phyloP scores from a whole-genome alignment of 2,329 filamentous ascomycete genomes.

The Sordariomycetes sp. region DNA sequence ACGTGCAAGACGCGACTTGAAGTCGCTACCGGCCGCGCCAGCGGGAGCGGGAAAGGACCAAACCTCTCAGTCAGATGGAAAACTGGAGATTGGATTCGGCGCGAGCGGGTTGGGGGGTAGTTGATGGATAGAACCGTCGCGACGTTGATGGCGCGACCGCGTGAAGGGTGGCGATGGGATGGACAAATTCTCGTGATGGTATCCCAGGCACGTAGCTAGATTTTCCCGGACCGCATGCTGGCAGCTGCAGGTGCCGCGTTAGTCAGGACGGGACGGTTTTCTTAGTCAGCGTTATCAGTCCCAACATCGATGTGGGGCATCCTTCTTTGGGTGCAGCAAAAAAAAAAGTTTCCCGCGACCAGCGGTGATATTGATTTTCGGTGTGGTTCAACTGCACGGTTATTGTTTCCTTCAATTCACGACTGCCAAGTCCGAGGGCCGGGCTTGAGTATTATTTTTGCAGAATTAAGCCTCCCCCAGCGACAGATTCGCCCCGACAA shows the following conservation, averaged over 20 bases:
- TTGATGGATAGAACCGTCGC: slow-evolving; percentile 3
- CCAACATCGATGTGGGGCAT: background rate
- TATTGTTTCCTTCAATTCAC: background rate
- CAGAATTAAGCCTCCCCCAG: background rate
- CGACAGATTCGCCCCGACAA: background rate
- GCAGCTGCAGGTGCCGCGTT: background rate
- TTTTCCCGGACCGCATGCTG: slow-evolving; percentile 1
- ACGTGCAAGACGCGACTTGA: background rate
- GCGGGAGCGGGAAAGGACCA: background rate
- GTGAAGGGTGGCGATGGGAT: background rate
- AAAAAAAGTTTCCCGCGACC: background rate
- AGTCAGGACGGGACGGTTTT: background rate
- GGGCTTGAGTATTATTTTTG: background rate
- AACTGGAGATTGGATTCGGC: background rate
- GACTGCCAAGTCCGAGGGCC: background rate
- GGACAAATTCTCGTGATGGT: slow-evolving; percentile 1
- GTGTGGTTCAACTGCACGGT: background rate
- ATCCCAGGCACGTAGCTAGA: slow-evolving; percentile 1
- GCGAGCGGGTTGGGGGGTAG: background rate
- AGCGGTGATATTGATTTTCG: background rate
- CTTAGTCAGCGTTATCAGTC: background rate
- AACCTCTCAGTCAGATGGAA: background rate
- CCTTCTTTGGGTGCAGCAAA: background rate
- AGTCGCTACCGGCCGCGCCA: slow-evolving; percentile 4
- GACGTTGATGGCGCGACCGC: slow-evolving; percentile 5